phyloP scores from a whole-genome alignment of 2,329 filamentous ascomycete species.

The Neonectria ditissima region DNA sequence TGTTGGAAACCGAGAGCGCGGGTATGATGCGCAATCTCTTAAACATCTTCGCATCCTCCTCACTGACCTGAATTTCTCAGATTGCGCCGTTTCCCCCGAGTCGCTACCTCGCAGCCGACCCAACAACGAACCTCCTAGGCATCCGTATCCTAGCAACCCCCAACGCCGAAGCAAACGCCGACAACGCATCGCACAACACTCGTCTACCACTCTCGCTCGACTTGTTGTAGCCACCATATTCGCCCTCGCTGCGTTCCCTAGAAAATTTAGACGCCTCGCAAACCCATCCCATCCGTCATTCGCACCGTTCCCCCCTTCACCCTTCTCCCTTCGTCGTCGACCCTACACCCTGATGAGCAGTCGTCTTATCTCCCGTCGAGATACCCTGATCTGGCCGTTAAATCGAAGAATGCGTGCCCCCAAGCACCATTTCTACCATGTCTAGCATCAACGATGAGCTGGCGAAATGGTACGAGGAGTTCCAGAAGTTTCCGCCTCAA shows the following conservation, averaged over 20 bases:
- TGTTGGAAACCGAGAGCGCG: slow-evolving; percentile 17
- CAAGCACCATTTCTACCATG: slow-evolving; percentile 48
- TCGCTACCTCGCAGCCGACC: slow-evolving; percentile 3
- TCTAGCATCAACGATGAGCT: slow-evolving; percentile 55
- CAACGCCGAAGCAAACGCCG: slow-evolving; percentile 17
- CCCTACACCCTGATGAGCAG: slow-evolving; percentile 22
- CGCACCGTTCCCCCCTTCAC: not conserved
- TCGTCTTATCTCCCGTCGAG: slow-evolving; percentile 11
- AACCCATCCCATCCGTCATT: not conserved
- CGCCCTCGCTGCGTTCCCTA: not conserved
- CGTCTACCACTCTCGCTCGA: not conserved
- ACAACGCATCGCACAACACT: slow-evolving; percentile 15
- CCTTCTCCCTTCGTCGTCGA: not conserved
- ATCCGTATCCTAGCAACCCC: slow-evolving; percentile 35
- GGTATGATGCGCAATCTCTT: slow-evolving; percentile 4
- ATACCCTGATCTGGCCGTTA: slow-evolving; percentile 19
- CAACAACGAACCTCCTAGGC: slow-evolving; percentile 21
- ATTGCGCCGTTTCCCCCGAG: not conserved
- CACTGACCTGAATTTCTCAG: slow-evolving; percentile 1
- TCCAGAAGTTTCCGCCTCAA: slow-evolving; percentile 58
- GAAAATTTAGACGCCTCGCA: not conserved
- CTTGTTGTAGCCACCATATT: not conserved
- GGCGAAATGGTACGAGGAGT: slow-evolving; percentile 56
- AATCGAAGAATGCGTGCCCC: slow-evolving; percentile 38
- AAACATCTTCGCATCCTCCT: not conserved